Evolutionary conservation across 257 asterid genomes (phyloP), one percentile per base, ranked within the genome.

Genomic region (Gynochthodes officinalis): DNA sequence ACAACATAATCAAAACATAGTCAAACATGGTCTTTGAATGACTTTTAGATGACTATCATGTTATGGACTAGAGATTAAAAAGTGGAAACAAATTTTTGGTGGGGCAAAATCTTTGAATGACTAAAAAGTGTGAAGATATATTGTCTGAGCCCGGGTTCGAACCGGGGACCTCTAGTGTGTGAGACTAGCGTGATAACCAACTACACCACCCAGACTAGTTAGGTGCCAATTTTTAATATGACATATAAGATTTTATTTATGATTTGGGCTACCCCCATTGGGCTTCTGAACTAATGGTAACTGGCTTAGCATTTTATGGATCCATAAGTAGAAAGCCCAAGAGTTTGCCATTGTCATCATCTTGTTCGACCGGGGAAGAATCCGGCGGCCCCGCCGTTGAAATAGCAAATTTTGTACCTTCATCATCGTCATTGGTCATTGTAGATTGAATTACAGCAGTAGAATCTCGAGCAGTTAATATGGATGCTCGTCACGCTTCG

Each of bases 101-200:
- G 16, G 15, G 50, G 50, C 12, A 46, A 46, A 7, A 6, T 4
- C 50, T 4, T 1, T 4, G 11, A 4, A 46, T 6, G 5, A 13
- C 2, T 46, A 46, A 11, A 15, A 15, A 15, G 50, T 11, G 11
- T 14, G 0, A 30, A 9, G 0, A 0, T 14, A 18, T 7, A 39
- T 15, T 84, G 84, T 91, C 96, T 94, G 89, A 94, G 96, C 93
- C 97, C 95, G 95, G 99, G 96, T 86, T 92, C 97, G 96, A 95
- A 95, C 97, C 89, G 96, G 98, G 98, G 97, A 92, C 97, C 96
- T 90, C 96, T 95, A 88, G 97, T 86, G 98, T 95, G 99, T 92
- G 96, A 95, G 97, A 92, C 98, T 90, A 95, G 95, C 96, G 96
- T 95, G 99, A 92, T 92, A 92, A 90, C 98, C 95, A 18, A 94